phyloP scores from a whole-genome alignment of 257 asterid genomes.

The Solanum piurae region DNA sequence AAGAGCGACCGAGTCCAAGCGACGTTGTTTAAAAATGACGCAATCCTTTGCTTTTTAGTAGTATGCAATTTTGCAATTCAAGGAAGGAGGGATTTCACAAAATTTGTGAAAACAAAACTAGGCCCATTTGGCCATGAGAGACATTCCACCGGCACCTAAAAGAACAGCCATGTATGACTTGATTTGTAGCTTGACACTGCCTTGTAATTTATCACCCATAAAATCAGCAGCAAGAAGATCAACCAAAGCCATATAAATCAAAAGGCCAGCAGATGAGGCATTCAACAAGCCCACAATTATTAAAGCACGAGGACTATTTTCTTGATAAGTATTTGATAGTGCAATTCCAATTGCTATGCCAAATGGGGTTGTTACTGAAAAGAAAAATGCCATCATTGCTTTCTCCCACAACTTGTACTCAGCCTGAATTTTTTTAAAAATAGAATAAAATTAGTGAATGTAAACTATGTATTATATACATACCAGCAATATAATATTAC shows the following conservation, averaged over 20 bases:
- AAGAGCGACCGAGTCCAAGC: too few relatives aligned
- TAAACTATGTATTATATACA: too few relatives aligned
- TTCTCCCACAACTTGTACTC: conserved; percentile 19
- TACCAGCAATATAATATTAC: neutral
- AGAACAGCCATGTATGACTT: conserved; percentile 18
- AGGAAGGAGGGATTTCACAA: neutral
- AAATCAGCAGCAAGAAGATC: conserved; percentile 36
- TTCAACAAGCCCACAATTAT: conserved; percentile 25
- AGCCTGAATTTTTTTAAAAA: conserved; percentile 7
- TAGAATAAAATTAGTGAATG: neutral
- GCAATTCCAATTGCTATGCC: conserved; percentile 30
- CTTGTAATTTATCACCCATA: conserved; percentile 27
- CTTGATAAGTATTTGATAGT: conserved; percentile 16
- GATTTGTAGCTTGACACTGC: conserved; percentile 17
- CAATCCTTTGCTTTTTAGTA: too few relatives aligned
- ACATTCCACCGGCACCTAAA: conserved; percentile 32
- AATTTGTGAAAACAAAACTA: neutral
- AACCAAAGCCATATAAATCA: conserved; percentile 33
- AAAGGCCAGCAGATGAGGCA: conserved; percentile 28
- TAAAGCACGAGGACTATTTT: conserved; percentile 22
- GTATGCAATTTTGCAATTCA: neutral
- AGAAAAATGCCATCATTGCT: conserved; percentile 25
- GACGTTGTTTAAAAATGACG: too few relatives aligned
- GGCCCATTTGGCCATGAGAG: conserved; percentile 38
- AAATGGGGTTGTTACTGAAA: conserved; percentile 30